Conservation (phyloP, 164 flowering plant species). For the Pachysandra terminalis region DNA sequence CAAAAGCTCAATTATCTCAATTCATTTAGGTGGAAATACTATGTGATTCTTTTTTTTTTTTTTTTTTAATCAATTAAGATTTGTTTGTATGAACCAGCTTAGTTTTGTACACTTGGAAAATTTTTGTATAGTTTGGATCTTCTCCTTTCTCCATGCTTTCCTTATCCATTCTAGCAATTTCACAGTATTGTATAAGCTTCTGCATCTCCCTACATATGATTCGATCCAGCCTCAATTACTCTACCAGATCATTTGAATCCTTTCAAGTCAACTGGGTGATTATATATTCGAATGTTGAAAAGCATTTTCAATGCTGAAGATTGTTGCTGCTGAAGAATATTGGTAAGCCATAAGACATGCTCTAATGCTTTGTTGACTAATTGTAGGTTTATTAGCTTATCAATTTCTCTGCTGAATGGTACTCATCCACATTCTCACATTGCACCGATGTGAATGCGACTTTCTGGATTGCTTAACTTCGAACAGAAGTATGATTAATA, state of each 20-base stretch:
- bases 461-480: too few species aligned
- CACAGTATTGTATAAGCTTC: neutral
- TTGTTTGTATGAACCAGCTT: slow-evolving; percentile 11
- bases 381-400: too few species aligned
- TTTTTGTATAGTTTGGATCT: neutral
- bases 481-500: too few species aligned
- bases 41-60: slow-evolving; percentile 3
- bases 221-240: neutral
- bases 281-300: too few species aligned
- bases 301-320: too few species aligned
- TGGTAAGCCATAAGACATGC: too few species aligned
- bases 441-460: too few species aligned
- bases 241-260: neutral
- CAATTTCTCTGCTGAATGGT: too few species aligned
- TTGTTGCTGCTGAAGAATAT: too few species aligned
- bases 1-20: slow-evolving; percentile 21
- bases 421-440: too few species aligned
- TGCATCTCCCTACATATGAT: neutral
- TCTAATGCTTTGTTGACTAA: too few species aligned
- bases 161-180: neutral
- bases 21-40: slow-evolving; percentile 19
- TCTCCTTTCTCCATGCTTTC: neutral
- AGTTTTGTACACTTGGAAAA: slow-evolving; percentile 9
- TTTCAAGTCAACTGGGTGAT: too few species aligned
- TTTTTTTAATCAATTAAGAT: neutral